These are phyloP conservation scores for Eleusine indica DNA, from an alignment of 176 grass and related monocot species.

Conservation along the genomic window DNA sequence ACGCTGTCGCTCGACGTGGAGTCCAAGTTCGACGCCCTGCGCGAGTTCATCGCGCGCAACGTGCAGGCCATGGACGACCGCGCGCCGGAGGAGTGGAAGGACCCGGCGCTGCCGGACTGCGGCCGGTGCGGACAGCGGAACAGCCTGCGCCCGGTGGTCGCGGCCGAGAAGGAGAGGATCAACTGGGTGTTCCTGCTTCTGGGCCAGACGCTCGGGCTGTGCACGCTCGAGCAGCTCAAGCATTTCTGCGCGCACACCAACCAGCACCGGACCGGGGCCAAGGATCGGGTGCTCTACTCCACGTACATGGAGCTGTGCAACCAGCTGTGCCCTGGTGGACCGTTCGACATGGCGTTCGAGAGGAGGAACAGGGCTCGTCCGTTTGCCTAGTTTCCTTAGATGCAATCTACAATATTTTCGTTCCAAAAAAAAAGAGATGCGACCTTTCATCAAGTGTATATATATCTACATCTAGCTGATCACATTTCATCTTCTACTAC, in stretches of 20 bases:
- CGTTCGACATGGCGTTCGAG: constrained; percentile 6
- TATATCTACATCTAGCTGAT: background rate
- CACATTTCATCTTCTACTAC: background rate
- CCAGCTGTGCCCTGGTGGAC: constrained; percentile 43
- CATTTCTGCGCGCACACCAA: constrained; percentile 48
- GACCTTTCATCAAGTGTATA: background rate
- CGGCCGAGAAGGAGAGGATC: constrained; percentile 48
- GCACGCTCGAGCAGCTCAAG: constrained; percentile 70
- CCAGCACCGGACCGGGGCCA: constrained; percentile 60
- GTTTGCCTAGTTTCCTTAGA: background rate
- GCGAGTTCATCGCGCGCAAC: constrained; percentile 24
- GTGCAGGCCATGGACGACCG: constrained; percentile 48
- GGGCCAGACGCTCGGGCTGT: constrained; percentile 40
- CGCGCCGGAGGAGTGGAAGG: constrained; percentile 29
- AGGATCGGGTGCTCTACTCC: constrained; percentile 55
- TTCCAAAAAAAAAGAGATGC: background rate
- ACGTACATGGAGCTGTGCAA: constrained; percentile 58
- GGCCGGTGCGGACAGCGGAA: constrained; percentile 21
- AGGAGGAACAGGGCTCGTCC: background rate
- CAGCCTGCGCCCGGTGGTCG: constrained; percentile 41
- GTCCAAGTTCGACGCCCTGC: constrained; percentile 41
- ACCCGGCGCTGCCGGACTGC: constrained; percentile 31
- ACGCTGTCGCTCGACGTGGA: constrained; percentile 13
- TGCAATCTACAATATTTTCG: background rate
- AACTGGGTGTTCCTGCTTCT: constrained; percentile 82